Conservation (phyloP, 2,329 filamentous ascomycete genomes). For the Aureobasidium namibiae region DNA sequence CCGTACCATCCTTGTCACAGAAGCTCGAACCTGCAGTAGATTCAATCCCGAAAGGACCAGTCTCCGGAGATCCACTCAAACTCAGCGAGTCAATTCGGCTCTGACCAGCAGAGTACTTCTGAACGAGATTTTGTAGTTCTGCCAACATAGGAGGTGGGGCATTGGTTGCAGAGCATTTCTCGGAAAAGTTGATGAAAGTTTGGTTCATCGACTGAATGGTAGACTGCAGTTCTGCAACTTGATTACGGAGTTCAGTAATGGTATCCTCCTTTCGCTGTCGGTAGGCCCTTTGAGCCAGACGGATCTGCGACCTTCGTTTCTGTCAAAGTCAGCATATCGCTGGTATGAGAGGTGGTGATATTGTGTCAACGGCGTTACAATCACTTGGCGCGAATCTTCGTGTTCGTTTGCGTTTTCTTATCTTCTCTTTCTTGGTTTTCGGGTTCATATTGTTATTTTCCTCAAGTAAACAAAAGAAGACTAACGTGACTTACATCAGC, state of each 20-base stretch:
- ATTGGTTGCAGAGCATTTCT: constrained; percentile 29
- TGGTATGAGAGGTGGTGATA: not conserved
- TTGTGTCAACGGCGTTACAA: not conserved
- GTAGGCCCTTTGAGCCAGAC: constrained; percentile 78
- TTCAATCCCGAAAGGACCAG: not conserved
- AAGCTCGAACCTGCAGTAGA: not conserved
- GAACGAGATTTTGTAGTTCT: constrained; percentile 16
- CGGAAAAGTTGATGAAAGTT: constrained; percentile 59
- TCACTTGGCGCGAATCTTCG: not conserved
- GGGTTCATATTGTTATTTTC: not conserved
- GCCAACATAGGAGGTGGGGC: not conserved
- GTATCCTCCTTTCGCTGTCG: constrained; percentile 76
- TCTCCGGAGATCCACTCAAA: not conserved
- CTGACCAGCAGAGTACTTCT: not conserved
- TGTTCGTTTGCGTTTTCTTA: not conserved
- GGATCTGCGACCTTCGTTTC: constrained; percentile 80
- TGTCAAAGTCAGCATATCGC: constrained; percentile 24
- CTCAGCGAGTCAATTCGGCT: not conserved
- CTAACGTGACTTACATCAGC: constrained; percentile 55
- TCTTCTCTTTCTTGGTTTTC: too few relatives aligned
- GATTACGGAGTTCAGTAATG: constrained; percentile 62
- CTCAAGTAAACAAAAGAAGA: not conserved
- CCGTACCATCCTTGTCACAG: not conserved
- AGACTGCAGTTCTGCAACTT: constrained; percentile 60
- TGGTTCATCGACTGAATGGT: constrained; percentile 67